Conservation (phyloP, 805 yeast genomes). For the Kodamaea neixiangensis region DNA sequence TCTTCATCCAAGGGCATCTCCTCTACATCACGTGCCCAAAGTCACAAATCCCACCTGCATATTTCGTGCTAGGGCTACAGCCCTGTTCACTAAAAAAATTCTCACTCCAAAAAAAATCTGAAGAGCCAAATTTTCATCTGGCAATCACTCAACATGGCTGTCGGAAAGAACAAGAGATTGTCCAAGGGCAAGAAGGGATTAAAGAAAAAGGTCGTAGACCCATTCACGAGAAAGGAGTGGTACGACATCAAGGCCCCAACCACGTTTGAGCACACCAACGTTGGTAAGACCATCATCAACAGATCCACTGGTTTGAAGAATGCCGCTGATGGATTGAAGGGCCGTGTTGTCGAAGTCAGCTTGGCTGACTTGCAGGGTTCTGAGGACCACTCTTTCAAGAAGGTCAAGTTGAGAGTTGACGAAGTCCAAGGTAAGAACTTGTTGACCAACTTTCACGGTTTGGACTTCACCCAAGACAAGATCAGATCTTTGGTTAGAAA, state of each 20-base stretch:
- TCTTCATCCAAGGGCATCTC: not conserved
- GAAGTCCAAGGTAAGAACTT: slow-evolving; percentile 99
- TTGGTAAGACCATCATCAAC: slow-evolving; percentile 98
- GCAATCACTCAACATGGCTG: slow-evolving; percentile 16
- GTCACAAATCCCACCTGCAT: too few species aligned
- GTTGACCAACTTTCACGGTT: slow-evolving; percentile 99
- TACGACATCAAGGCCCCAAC: slow-evolving; percentile 98
- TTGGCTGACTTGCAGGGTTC: slow-evolving; percentile 98
- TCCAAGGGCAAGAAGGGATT: slow-evolving; percentile 92
- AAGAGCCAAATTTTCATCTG: slow-evolving; percentile 3
- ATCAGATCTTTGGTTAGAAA: slow-evolving; percentile 96
- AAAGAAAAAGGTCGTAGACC: slow-evolving; percentile 99
- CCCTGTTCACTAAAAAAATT: slow-evolving; percentile 5
- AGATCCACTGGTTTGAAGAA: slow-evolving; percentile 97
- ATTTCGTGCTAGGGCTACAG: slow-evolving; percentile 7
- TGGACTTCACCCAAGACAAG: slow-evolving; percentile 97
- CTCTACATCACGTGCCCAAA: not conserved
- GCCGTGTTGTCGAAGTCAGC: slow-evolving; percentile 94
- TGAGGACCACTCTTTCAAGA: slow-evolving; percentile 98
- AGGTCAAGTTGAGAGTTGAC: slow-evolving; percentile 95
- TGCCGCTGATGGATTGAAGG: slow-evolving; percentile 97
- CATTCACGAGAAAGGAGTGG: slow-evolving; percentile 99
- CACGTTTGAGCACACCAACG: slow-evolving; percentile 97
- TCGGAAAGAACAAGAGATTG: slow-evolving; percentile 85
- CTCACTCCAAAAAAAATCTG: not conserved